Evolutionary conservation across 441 rosid genomes (phyloP).

Genomic region (Populus tomentosa): DNA sequence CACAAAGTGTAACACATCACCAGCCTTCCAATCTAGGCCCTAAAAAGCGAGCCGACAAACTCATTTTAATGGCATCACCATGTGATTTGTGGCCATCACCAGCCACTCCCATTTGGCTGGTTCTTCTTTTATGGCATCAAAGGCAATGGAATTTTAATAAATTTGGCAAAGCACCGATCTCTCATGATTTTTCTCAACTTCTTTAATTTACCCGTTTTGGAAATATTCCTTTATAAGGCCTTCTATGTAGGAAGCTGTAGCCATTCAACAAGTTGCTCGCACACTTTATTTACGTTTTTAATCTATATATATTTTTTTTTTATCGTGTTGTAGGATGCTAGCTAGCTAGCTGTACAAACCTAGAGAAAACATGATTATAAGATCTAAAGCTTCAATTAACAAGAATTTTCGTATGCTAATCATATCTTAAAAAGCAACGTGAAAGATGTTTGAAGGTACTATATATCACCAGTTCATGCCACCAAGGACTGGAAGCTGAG

Average conservation of each 20-base stretch:
- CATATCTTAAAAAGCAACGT: conserved; percentile 26
- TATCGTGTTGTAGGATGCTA: conserved; percentile 10
- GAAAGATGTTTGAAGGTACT: conserved; percentile 23
- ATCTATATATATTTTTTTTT: not conserved
- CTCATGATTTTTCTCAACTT: conserved; percentile 20
- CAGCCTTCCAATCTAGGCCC: conserved; percentile 22
- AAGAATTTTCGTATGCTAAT: conserved; percentile 29
- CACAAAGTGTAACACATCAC: conserved; percentile 24
- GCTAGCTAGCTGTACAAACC: not conserved
- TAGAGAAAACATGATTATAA: conserved; percentile 30
- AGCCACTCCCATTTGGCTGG: conserved; percentile 29
- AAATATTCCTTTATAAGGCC: conserved; percentile 31
- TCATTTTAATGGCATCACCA: conserved; percentile 45
- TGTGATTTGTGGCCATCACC: conserved; percentile 48
- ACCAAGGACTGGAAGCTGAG: conserved; percentile 24
- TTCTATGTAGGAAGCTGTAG: conserved; percentile 24
- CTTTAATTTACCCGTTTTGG: conserved; percentile 34
- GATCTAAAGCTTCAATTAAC: conserved; percentile 28
- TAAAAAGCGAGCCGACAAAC: conserved; percentile 57
- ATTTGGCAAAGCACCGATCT: conserved; percentile 7
- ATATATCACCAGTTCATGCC: conserved; percentile 31
- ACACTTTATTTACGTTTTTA: not conserved
- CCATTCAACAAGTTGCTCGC: conserved; percentile 33
- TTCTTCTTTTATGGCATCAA: conserved; percentile 19
- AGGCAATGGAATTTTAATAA: not conserved